Conservation (phyloP, 768 basidiomycete species). For the Kwoniella sp. region DNA sequence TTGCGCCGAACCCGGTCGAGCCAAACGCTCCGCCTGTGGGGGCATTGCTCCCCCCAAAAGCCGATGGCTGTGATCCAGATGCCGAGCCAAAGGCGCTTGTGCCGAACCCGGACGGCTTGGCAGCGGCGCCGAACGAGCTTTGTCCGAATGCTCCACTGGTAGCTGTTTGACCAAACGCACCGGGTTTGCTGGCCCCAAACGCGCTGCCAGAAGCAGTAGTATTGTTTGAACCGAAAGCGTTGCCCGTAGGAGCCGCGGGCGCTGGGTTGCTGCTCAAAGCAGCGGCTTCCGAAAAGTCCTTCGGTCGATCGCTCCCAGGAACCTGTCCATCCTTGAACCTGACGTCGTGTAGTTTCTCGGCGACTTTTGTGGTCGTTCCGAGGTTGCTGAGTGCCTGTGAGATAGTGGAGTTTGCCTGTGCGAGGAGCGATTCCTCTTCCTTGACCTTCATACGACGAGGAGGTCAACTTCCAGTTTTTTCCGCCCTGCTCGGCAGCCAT, state of each 20-base stretch:
- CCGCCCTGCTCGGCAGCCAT: neutral
- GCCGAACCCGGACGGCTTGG: constrained; percentile 24
- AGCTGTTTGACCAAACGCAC: constrained; percentile 8
- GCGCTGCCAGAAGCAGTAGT: constrained; percentile 8
- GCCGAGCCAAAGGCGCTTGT: constrained; percentile 8
- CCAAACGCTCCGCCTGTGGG: no score
- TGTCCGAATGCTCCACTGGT: constrained; percentile 22
- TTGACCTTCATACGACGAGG: constrained; percentile 14
- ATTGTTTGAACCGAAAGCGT: constrained; percentile 4
- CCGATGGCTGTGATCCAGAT: constrained; percentile 13
- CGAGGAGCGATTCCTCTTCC: constrained; percentile 24
- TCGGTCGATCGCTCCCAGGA: constrained; percentile 19
- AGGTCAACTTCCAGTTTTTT: neutral
- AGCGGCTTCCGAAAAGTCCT: constrained; percentile 26
- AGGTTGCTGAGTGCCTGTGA: constrained; percentile 25
- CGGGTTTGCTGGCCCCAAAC: constrained; percentile 8
- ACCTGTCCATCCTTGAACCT: constrained; percentile 16
- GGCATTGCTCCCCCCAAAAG: neutral
- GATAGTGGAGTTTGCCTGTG: constrained; percentile 22
- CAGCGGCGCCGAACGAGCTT: constrained; percentile 14
- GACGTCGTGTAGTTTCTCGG: constrained; percentile 37
- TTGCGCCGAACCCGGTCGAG: constrained; percentile 10
- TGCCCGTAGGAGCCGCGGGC: neutral
- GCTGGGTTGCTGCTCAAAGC: constrained; percentile 11
- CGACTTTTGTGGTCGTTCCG: constrained; percentile 20